phyloP scores from a whole-genome alignment of 1,284 basidiomycete genomes.

The Tilletia setariae region DNA sequence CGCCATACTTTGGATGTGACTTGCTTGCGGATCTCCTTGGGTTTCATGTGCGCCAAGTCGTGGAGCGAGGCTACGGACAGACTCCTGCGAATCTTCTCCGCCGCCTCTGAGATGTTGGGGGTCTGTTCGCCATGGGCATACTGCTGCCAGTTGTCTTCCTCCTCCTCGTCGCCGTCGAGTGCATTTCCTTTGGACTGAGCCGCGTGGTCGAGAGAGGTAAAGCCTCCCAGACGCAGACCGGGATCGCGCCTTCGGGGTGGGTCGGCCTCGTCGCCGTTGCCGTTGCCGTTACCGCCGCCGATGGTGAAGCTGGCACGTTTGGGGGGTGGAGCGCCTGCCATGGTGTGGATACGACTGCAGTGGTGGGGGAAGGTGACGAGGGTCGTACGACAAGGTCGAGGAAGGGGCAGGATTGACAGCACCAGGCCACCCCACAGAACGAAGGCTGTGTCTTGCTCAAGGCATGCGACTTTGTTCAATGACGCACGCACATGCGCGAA shows the following conservation, averaged over 20 bases:
- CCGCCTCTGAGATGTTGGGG: slow-evolving; percentile 56
- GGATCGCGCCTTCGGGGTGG: slow-evolving; percentile 14
- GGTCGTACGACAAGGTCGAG: too few species aligned
- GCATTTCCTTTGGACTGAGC: neutral
- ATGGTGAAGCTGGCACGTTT: slow-evolving; percentile 14
- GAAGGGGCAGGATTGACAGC: too few species aligned
- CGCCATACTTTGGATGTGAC: slow-evolving; percentile 51
- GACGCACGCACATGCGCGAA: too few species aligned
- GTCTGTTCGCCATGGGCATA: slow-evolving; percentile 33
- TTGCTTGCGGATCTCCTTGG: slow-evolving; percentile 37
- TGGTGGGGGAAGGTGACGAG: too few species aligned
- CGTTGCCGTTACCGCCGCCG: slow-evolving; percentile 1
- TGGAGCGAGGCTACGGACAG: slow-evolving; percentile 45
- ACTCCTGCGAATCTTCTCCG: slow-evolving; percentile 68
- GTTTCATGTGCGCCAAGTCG: slow-evolving; percentile 42
- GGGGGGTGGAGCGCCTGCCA: slow-evolving; percentile 1
- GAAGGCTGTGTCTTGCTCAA: too few species aligned
- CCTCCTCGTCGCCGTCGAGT: slow-evolving; percentile 23
- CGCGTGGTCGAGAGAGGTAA: slow-evolving; percentile 10
- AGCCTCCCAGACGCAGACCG: slow-evolving; percentile 13
- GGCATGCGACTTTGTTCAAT: too few species aligned
- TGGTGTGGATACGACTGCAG: neutral
- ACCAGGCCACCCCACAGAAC: too few species aligned
- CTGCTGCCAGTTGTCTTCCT: slow-evolving; percentile 26
- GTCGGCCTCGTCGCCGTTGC: neutral